Conservation (phyloP, 225 moss, liverwort and hornwort species). For the Antitrichia curtipendula region DNA sequence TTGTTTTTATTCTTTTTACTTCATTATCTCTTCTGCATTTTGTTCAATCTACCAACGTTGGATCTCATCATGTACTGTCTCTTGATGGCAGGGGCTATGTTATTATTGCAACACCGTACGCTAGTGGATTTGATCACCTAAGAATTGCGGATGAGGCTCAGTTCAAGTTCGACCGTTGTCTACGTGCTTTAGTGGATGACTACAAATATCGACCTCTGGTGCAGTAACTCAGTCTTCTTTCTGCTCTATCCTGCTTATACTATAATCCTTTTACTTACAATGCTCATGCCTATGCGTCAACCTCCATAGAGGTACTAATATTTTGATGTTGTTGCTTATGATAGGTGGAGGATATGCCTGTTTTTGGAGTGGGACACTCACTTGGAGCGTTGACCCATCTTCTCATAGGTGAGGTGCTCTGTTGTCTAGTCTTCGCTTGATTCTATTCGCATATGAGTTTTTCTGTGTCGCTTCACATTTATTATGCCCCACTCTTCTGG, state of each 20-base stretch:
- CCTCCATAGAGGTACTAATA: neutral
- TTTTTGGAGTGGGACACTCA: constrained; percentile 79
- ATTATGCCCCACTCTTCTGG: neutral
- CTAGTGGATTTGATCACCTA: constrained; percentile 84
- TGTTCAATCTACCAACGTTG: neutral
- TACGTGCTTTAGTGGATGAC: constrained; percentile 43
- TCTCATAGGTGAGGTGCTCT: constrained; percentile 46
- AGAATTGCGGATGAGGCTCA: constrained; percentile 85
- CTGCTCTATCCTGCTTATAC: neutral
- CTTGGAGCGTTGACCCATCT: constrained; percentile 74
- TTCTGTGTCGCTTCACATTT: neutral
- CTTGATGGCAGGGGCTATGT: constrained; percentile 45
- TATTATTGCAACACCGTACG: constrained; percentile 74
- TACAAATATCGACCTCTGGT: constrained; percentile 35
- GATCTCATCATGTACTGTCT: neutral
- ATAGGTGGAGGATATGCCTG: constrained; percentile 61
- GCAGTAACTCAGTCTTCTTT: neutral
- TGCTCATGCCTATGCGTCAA: neutral
- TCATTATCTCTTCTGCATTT: neutral
- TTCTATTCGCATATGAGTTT: neutral
- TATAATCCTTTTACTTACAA: neutral
- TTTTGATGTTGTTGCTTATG: neutral
- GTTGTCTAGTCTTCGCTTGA: neutral
- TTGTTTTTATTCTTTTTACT: neutral
- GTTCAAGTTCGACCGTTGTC: constrained; percentile 83